A percentile compares a stretch with the other conserved stretches of the same genome.
Conservation (phyloP, 2,329 filamentous ascomycete genomes). For the Hymenoscyphus linearis region DNA sequence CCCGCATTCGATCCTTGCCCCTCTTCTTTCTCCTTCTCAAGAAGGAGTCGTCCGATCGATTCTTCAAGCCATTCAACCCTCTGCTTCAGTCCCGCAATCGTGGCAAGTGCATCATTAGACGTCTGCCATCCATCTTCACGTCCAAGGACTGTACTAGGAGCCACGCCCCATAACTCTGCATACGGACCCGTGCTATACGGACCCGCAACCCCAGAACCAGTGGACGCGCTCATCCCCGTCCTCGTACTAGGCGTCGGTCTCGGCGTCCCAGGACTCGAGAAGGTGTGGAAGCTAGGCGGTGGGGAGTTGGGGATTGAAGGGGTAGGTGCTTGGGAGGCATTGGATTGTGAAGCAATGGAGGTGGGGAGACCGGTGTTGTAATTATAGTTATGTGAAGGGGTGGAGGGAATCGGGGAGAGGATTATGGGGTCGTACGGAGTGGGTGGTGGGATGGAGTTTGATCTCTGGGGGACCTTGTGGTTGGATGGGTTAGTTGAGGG, state of each 20-base stretch:
- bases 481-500: background rate
- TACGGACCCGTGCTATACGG: background rate
- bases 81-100: constrained; percentile 21
- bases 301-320: constrained; percentile 25
- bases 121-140: constrained; percentile 10
- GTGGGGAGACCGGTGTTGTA: constrained; percentile 21
- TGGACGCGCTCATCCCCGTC: constrained; percentile 8
- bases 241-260: constrained; percentile 18
- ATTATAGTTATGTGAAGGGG: constrained; percentile 21
- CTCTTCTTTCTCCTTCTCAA: constrained; percentile 7
- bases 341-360: constrained; percentile 13
- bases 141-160: constrained; percentile 14
- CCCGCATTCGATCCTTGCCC: no score
- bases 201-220: constrained; percentile 3
- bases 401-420: constrained; percentile 20
- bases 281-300: constrained; percentile 25
- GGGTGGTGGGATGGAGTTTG: background rate
- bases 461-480: constrained; percentile 22
- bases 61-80: constrained; percentile 29
- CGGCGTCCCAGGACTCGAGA: constrained; percentile 20
- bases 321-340: constrained; percentile 7
- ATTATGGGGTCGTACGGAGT: constrained; percentile 16
- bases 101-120: constrained; percentile 22
- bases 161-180: constrained; percentile 26
- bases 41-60: constrained; percentile 22